Conservation (phyloP, 768 basidiomycete species). For the Mycena maculata region DNA sequence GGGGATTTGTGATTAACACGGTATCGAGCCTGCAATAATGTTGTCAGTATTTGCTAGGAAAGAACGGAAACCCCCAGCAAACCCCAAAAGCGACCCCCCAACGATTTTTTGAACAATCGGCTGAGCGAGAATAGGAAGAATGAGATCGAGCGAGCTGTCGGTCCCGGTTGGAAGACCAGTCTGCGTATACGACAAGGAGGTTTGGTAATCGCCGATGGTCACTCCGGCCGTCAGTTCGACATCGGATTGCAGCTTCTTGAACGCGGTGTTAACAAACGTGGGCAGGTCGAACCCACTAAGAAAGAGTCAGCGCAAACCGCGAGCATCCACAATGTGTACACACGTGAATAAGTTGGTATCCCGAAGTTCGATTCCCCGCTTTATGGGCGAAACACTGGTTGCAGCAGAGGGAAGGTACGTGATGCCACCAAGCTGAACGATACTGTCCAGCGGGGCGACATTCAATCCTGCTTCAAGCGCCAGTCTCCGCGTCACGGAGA, state of each 20-base stretch:
- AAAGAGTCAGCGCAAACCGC: constrained; percentile 2
- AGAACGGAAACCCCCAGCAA: constrained; percentile 25
- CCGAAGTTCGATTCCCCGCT: constrained; percentile 42
- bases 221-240: constrained; percentile 66
- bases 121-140: constrained; percentile 75
- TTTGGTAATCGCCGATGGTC: constrained; percentile 73
- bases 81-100: constrained; percentile 67
- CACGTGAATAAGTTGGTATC: constrained; percentile 65
- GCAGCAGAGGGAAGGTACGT: constrained; percentile 62
- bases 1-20: constrained; percentile 70
- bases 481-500: constrained; percentile 75
- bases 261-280: constrained; percentile 71
- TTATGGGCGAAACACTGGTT: constrained; percentile 38
- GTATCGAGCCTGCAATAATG: constrained; percentile 58
- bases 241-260: constrained; percentile 72
- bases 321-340: constrained; percentile 29
- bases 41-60: not conserved
- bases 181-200: constrained; percentile 73
- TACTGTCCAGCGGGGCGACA: constrained; percentile 70
- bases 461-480: constrained; percentile 73
- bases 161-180: constrained; percentile 65
- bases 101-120: constrained; percentile 84
- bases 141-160: constrained; percentile 68
- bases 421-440: constrained; percentile 76
- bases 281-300: constrained; percentile 73